Evolutionary conservation across 257 asterid genomes (phyloP).

Genomic region (Apocynum venetum): DNA sequence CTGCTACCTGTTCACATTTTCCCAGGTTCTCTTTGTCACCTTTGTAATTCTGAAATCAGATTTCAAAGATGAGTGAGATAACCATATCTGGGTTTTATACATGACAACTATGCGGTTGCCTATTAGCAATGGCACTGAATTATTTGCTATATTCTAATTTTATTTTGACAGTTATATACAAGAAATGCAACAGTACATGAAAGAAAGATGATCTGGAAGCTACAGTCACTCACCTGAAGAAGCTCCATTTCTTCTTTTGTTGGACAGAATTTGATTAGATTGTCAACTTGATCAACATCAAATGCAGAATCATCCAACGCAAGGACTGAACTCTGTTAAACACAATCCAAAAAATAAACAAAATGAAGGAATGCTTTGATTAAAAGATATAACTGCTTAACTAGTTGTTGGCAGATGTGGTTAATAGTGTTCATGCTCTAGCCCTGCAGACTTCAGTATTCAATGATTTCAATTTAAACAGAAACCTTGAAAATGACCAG

Average conservation of each 20-base stretch:
- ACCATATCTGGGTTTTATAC: constrained; percentile 3
- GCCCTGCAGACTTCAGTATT: neutral
- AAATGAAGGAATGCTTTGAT: neutral
- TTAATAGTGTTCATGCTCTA: neutral
- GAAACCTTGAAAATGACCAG: neutral
- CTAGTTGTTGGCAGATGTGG: neutral
- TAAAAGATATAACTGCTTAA: neutral
- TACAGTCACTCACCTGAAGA: constrained; percentile 50
- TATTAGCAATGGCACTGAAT: neutral
- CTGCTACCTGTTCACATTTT: constrained; percentile 76
- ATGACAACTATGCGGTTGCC: neutral
- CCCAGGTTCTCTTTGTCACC: constrained; percentile 79
- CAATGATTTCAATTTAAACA: neutral
- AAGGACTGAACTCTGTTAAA: constrained; percentile 60
- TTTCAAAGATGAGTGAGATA: constrained; percentile 20
- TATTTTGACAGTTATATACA: neutral
- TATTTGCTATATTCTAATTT: neutral
- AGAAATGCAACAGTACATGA: neutral
- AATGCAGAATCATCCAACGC: constrained; percentile 75
- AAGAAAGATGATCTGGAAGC: neutral
- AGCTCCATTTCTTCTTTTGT: constrained; percentile 79
- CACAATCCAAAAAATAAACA: constrained; percentile 1
- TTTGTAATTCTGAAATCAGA: constrained; percentile 57
- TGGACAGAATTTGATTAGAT: constrained; percentile 86
- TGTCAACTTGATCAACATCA: constrained; percentile 85